phyloP scores from a whole-genome alignment of 2,329 filamentous ascomycete genomes.

The Aureobasidium zeae region DNA sequence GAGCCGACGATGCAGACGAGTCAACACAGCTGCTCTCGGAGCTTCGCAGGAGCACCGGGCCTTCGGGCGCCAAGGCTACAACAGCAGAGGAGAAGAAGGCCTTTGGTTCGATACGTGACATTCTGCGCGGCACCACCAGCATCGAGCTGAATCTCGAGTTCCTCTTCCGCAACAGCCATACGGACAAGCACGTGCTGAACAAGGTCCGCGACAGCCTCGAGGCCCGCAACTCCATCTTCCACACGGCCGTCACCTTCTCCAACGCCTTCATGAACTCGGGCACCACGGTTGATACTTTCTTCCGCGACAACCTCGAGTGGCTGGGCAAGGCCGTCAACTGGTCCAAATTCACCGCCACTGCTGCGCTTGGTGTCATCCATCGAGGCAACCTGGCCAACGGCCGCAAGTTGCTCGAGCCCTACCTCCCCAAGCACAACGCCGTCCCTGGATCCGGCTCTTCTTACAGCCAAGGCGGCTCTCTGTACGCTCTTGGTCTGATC shows the following conservation, averaged over 20 bases:
- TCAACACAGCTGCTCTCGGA: slow-evolving; percentile 50
- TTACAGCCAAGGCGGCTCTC: slow-evolving; percentile 90
- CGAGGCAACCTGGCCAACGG: slow-evolving; percentile 90
- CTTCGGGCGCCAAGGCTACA: slow-evolving; percentile 21
- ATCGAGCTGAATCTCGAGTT: slow-evolving; percentile 96
- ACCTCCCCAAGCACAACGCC: slow-evolving; percentile 69
- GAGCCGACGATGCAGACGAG: slow-evolving; percentile 44
- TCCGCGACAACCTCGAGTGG: slow-evolving; percentile 96
- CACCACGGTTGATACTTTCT: slow-evolving; percentile 96
- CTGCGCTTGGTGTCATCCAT: slow-evolving; percentile 91
- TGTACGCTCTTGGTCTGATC: slow-evolving; percentile 91
- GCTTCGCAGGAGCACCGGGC: slow-evolving; percentile 45
- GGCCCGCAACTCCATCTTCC: slow-evolving; percentile 95
- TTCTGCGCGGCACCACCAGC: slow-evolving; percentile 80
- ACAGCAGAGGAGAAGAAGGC: slow-evolving; percentile 45
- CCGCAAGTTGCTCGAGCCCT: slow-evolving; percentile 86
- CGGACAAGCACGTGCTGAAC: slow-evolving; percentile 85
- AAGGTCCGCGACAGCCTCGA: slow-evolving; percentile 94
- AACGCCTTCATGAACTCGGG: slow-evolving; percentile 99
- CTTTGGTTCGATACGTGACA: slow-evolving; percentile 49
- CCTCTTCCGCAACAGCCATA: slow-evolving; percentile 88
- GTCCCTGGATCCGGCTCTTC: slow-evolving; percentile 67
- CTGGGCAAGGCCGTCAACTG: slow-evolving; percentile 97
- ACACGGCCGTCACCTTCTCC: slow-evolving; percentile 92
- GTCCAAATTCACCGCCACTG: slow-evolving; percentile 98